Conservation (phyloP, 371 early-diverging fungal genomes). For the Rhizopus arrhizus region DNA sequence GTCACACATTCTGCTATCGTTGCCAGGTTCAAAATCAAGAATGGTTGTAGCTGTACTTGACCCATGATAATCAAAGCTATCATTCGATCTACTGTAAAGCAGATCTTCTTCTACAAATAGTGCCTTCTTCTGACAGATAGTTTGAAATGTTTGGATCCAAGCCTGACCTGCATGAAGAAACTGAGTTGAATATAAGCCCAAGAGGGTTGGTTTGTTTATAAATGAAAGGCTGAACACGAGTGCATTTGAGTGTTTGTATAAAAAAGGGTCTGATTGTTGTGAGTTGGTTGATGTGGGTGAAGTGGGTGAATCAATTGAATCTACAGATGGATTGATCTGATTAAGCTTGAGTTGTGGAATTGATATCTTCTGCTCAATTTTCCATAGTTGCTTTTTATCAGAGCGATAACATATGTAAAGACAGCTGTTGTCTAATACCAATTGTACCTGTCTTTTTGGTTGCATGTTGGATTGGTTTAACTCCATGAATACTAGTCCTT, state of each 20-base stretch:
- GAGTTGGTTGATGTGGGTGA: slow-evolving; percentile 2
- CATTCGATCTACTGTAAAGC: slow-evolving; percentile 10
- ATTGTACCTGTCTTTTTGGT: slow-evolving; percentile 23
- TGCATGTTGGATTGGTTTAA: slow-evolving; percentile 18
- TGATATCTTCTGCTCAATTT: slow-evolving; percentile 15
- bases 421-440: slow-evolving; percentile 8
- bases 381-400: slow-evolving; percentile 15
- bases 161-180: slow-evolving; percentile 15
- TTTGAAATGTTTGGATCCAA: slow-evolving; percentile 16
- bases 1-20: slow-evolving; percentile 22
- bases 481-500: slow-evolving; percentile 35
- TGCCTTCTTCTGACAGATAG: neutral
- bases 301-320: neutral
- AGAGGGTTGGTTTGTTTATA: slow-evolving; percentile 5
- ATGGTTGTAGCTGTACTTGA: neutral
- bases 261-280: slow-evolving; percentile 2
- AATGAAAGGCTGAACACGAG: slow-evolving; percentile 21
- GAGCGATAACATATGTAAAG: slow-evolving; percentile 11
- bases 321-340: neutral
- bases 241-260: slow-evolving; percentile 10
- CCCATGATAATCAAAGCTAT: slow-evolving; percentile 3
- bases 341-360: slow-evolving; percentile 4
- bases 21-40: neutral
- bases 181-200: slow-evolving; percentile 26
- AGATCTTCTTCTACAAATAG: slow-evolving; percentile 4